These are phyloP conservation scores for Grosmannia huntii DNA, from an alignment of 2,329 filamentous ascomycete species.

Conservation along the genomic window DNA sequence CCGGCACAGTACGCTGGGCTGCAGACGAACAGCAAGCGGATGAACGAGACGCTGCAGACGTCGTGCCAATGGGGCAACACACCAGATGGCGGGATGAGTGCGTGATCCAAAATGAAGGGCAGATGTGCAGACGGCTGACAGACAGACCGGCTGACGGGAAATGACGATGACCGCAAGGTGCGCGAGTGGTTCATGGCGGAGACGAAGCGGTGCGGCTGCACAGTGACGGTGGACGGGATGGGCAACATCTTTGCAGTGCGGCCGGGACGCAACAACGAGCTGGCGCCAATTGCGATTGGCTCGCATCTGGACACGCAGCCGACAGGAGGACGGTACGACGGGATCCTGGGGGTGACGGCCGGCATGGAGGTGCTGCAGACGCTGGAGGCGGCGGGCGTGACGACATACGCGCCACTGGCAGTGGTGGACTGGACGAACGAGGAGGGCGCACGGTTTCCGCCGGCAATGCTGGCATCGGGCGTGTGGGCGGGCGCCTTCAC, in stretches of 20 bases:
- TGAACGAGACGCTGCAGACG: slow-evolving; percentile 7
- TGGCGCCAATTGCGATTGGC: slow-evolving; percentile 52
- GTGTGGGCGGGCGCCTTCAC: slow-evolving; percentile 64
- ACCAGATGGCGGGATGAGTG: slow-evolving; percentile 11
- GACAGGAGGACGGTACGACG: slow-evolving; percentile 58
- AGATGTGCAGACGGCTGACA: too few species aligned
- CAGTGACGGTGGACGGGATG: slow-evolving; percentile 58
- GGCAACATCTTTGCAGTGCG: slow-evolving; percentile 70
- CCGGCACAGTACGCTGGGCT: slow-evolving; percentile 5
- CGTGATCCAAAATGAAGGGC: neutral
- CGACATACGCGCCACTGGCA: slow-evolving; percentile 59
- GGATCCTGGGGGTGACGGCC: slow-evolving; percentile 62
- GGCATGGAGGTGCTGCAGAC: slow-evolving; percentile 60
- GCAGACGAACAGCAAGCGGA: slow-evolving; percentile 6
- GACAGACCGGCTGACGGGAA: slow-evolving; percentile 48
- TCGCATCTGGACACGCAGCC: slow-evolving; percentile 57
- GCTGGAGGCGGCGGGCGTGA: slow-evolving; percentile 51
- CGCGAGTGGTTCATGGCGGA: slow-evolving; percentile 67
- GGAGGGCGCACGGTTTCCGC: slow-evolving; percentile 69
- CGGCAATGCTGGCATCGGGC: slow-evolving; percentile 59
- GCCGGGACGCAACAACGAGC: slow-evolving; percentile 52
- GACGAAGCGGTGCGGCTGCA: slow-evolving; percentile 50
- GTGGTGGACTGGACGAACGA: slow-evolving; percentile 76
- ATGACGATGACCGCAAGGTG: slow-evolving; percentile 56
- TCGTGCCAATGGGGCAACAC: slow-evolving; percentile 10